These are phyloP conservation scores for Cyclaneusma minus DNA, from an alignment of 2,329 filamentous ascomycete genomes.

Conservation along the genomic window DNA sequence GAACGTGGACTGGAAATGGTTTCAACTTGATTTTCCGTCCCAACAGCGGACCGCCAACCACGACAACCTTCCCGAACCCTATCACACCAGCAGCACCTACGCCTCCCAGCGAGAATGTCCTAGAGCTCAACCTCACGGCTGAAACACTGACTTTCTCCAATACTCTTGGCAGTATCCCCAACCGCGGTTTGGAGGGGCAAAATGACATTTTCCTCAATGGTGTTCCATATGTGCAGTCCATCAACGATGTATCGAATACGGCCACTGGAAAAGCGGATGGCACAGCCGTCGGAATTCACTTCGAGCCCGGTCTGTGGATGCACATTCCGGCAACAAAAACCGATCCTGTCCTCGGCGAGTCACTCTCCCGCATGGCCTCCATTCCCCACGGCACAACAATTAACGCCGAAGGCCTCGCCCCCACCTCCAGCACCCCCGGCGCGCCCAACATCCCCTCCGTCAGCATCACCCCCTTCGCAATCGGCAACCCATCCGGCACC, in stretches of 20 bases:
- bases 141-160: conserved; percentile 20
- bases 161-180: conserved; percentile 20
- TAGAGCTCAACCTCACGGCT: conserved; percentile 23
- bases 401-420: conserved; percentile 21
- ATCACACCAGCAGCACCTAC: conserved; percentile 6
- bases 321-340: conserved; percentile 18
- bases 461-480: conserved; percentile 15
- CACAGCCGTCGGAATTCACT: conserved; percentile 20
- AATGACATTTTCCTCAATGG: conserved; percentile 21
- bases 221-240: conserved; percentile 21
- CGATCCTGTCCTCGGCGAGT: conserved; percentile 10
- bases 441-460: conserved; percentile 9
- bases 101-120: conserved; percentile 15
- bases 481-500: conserved; percentile 2
- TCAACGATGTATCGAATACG: conserved; percentile 19
- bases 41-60: conserved; percentile 9
- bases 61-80: conserved; percentile 8
- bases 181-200: conserved; percentile 21
- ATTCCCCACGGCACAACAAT: conserved; percentile 28
- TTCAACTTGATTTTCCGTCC: conserved; percentile 25
- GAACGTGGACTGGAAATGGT: conserved; percentile 19
- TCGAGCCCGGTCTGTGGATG: conserved; percentile 25
- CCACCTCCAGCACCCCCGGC: conserved; percentile 7
- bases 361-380: conserved; percentile 22
- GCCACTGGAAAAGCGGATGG: conserved; percentile 11